Evolutionary conservation across 805 yeast genomes (phyloP).

Genomic region (Yarrowia sp.): DNA sequence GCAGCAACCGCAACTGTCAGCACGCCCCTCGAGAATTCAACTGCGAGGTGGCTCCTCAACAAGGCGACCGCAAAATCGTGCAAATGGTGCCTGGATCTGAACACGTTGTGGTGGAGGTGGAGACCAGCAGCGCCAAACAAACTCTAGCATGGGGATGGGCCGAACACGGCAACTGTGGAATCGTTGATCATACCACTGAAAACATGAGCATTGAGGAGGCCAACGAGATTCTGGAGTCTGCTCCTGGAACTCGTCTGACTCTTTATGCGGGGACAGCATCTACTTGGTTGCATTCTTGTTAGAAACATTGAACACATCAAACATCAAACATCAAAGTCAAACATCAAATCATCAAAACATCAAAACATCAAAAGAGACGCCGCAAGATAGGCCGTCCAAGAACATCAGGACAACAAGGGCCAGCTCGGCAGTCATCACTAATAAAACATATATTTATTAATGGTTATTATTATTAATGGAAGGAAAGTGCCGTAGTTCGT

Average conservation of each 20-base stretch:
- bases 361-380: neutral
- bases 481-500: too few species aligned
- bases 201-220: constrained; percentile 24
- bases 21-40: constrained; percentile 38
- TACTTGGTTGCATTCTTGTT: constrained; percentile 14
- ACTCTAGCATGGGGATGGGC: constrained; percentile 95
- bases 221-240: constrained; percentile 1
- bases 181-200: constrained; percentile 27
- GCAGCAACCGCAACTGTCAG: constrained; percentile 80
- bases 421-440: neutral
- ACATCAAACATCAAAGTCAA: too few species aligned
- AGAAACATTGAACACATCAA: neutral
- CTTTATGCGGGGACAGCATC: constrained; percentile 16
- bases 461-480: neutral
- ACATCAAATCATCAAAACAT: too few species aligned
- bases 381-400: neutral
- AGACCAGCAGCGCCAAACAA: neutral
- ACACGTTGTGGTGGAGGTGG: constrained; percentile 56
- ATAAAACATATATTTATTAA: constrained; percentile 7
- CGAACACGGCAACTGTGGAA: constrained; percentile 95
- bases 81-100: constrained; percentile 71
- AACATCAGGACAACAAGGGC: neutral
- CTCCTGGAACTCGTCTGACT: neutral
- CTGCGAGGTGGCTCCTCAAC: neutral
- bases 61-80: constrained; percentile 25